Evolutionary conservation across 2,329 filamentous ascomycete genomes (phyloP), one percentile per base, ranked within the genome.

Genomic region (Fusarium circinatum): DNA sequence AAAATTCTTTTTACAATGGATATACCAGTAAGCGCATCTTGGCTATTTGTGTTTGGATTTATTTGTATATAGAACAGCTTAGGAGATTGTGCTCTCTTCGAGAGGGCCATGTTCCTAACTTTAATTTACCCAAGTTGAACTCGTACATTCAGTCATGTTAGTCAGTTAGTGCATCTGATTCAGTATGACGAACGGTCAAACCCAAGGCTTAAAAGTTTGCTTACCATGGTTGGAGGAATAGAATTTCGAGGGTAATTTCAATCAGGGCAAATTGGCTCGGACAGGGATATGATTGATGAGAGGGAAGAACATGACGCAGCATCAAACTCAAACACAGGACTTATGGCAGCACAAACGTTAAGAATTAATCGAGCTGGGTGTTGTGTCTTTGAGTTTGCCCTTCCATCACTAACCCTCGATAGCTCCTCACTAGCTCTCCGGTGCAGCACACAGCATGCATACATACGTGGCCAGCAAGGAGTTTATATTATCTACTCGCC

Each of bases 21-120:
- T 74, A 76, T 76, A 75, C 71, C 71, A 75, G 47, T 30, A 20
- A 76, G 71, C 71, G 73, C 65, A 60, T 47, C 42, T 58, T 45
- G 32, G 48, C 48, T 61, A 41, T 73, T 72, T 63, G 17, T 54
- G 13, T 58, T 65, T 57, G 45, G 56, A 47, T 32, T 51, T 20
- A 45, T 47, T 72, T 30, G 45, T 42, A 71, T 59, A 75, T 77
- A 77, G 75, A 77, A 39, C 34, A 72, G 34, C 59, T 59, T 30
- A 72, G 39, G 52, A 69, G 49, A 62, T 55, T 10, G 63, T 30
- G 41, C 39, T 30, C 39, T 30, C 32, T 52, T 38, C 10, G 26
- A 42, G 14, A 12, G 7, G 38, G 28, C 11, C 22, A 44, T n/a
- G 17, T 34, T 32, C 12, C 14, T 34, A 24, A 51, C 30, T 51